A percentile compares a stretch with the other conserved stretches of the same genome.
phyloP scores from a whole-genome alignment of 371 early-diverging fungal species.

The Mucor irregularis region DNA sequence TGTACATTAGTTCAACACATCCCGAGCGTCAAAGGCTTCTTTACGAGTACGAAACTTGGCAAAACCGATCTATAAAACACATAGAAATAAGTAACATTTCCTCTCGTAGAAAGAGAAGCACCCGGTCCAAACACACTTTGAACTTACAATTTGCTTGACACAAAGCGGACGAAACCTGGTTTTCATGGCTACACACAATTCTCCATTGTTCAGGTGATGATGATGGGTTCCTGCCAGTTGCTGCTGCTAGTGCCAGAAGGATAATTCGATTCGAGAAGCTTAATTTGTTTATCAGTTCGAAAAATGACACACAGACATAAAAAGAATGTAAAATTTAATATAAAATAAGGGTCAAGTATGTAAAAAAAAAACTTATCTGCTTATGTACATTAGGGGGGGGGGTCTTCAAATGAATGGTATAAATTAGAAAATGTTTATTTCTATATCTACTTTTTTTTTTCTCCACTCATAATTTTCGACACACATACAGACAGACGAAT shows the following conservation, averaged over 20 bases:
- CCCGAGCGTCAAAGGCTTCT: slow-evolving; percentile 84
- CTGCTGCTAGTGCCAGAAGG: too few relatives aligned
- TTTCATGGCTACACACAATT: too few relatives aligned
- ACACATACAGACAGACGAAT: too few relatives aligned
- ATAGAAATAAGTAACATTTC: neutral
- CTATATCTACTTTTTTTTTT: slow-evolving; percentile 5
- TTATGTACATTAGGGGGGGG: too few relatives aligned
- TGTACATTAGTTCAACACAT: slow-evolving; percentile 78
- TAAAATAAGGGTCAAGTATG: slow-evolving; percentile 15
- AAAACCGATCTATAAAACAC: slow-evolving; percentile 84
- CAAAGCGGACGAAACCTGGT: too few relatives aligned
- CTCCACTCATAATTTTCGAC: neutral
- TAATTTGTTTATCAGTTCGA: neutral
- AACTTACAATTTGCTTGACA: slow-evolving; percentile 86
- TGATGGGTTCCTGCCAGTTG: too few relatives aligned
- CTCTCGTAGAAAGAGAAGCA: too few relatives aligned
- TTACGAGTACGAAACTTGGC: slow-evolving; percentile 86
- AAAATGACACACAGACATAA: slow-evolving; percentile 3
- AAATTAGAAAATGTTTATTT: neutral
- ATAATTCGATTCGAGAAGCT: neutral
- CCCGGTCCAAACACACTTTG: neutral
- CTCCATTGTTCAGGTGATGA: too few relatives aligned
- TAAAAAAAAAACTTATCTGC: slow-evolving; percentile 13
- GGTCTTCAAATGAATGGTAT: neutral
- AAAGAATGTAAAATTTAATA: slow-evolving; percentile 6